phyloP scores from a whole-genome alignment of 2,329 filamentous ascomycete genomes.

The Calonectria pteridis region DNA sequence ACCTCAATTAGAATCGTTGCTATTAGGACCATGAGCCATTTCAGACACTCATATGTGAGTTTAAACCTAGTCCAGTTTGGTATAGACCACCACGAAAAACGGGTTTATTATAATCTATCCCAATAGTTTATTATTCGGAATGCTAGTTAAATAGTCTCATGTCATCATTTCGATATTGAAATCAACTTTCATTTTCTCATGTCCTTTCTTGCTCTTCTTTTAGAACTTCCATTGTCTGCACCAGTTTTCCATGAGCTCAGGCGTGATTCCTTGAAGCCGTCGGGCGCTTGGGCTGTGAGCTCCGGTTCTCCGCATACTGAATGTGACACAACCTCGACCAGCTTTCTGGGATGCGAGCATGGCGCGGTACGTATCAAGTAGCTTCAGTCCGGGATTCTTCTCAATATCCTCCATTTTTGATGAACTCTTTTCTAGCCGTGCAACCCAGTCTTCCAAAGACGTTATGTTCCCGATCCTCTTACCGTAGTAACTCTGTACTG shows the following conservation, averaged over 20 bases:
- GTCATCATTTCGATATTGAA: too few species aligned
- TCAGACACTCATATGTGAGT: too few species aligned
- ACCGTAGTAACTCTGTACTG: slow-evolving; percentile 57
- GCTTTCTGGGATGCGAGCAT: not conserved
- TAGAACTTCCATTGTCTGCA: slow-evolving; percentile 23
- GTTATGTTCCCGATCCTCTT: slow-evolving; percentile 54
- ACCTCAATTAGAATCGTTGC: too few species aligned
- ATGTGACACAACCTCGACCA: not conserved
- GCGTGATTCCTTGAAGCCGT: not conserved
- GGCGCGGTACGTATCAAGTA: slow-evolving; percentile 16
- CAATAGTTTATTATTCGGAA: too few species aligned
- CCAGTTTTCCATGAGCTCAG: slow-evolving; percentile 6
- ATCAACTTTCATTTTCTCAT: too few species aligned
- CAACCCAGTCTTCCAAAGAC: slow-evolving; percentile 59
- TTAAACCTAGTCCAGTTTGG: too few species aligned
- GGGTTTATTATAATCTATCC: too few species aligned
- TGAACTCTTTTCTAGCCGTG: slow-evolving; percentile 56
- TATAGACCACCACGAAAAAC: too few species aligned
- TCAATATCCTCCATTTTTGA: slow-evolving; percentile 24
- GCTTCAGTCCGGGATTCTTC: slow-evolving; percentile 18
- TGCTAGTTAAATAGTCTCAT: too few species aligned
- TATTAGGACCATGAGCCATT: too few species aligned
- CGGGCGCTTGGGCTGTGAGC: not conserved
- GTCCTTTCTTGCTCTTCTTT: too few species aligned
- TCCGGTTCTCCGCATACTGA: slow-evolving; percentile 15